phyloP scores from a whole-genome alignment of 495 filamentous ascomycete species.

The Neurospora sp. region DNA sequence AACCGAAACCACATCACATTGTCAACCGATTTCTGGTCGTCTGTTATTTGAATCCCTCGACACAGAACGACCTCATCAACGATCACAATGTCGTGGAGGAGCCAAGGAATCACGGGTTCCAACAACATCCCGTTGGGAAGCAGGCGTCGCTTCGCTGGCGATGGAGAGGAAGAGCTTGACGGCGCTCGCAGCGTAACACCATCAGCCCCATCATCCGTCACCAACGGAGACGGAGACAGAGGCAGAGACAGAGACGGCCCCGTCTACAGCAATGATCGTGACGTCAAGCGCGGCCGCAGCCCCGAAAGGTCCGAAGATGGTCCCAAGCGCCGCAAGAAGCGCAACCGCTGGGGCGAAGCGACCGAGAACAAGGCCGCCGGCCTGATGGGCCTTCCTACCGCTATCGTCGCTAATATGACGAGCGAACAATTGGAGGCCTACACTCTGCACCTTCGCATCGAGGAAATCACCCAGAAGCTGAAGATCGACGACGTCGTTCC shows the following conservation, averaged over 20 bases:
- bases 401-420: slow-evolving; percentile 94
- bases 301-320: slow-evolving; percentile 53
- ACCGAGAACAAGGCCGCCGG: slow-evolving; percentile 97
- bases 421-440: slow-evolving; percentile 97
- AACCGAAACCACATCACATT: neutral
- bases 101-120: slow-evolving; percentile 92
- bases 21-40: neutral
- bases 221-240: slow-evolving; percentile 15
- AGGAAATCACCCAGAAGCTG: slow-evolving; percentile 98
- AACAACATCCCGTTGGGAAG: slow-evolving; percentile 95
- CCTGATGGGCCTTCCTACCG: slow-evolving; percentile 91
- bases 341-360: slow-evolving; percentile 93
- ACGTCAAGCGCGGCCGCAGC: slow-evolving; percentile 51
- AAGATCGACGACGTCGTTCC: slow-evolving; percentile 97
- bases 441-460: slow-evolving; percentile 85
- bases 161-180: slow-evolving; percentile 41
- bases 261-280: slow-evolving; percentile 60
- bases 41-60: neutral
- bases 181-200: slow-evolving; percentile 2
- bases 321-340: slow-evolving; percentile 80
- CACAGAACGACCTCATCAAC: neutral
- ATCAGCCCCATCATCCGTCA: neutral
- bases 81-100: slow-evolving; percentile 74
- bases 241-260: slow-evolving; percentile 2
- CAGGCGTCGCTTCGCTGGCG: slow-evolving; percentile 71